Percentiles rank a stretch among this genome's conserved stretches.
Evolutionary conservation across 2,329 filamentous ascomycete genomes (phyloP).

Genomic region (Hymenoscyphus infarciens): DNA sequence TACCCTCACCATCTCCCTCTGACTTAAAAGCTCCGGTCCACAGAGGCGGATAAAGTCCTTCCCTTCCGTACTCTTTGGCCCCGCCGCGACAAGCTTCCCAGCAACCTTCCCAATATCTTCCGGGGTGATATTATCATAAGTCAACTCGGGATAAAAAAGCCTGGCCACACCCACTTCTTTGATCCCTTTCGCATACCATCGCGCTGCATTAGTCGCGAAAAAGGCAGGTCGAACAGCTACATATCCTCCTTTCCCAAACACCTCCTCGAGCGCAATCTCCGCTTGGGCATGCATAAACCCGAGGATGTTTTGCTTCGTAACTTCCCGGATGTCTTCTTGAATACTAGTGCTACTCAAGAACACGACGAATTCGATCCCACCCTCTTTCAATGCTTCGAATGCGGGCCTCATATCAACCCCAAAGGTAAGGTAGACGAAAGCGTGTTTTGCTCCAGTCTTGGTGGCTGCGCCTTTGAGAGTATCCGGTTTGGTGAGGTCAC

Average conservation of each 20-base stretch:
- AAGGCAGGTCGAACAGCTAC: constrained; percentile 41
- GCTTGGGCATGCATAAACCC: constrained; percentile 42
- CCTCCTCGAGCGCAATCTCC: constrained; percentile 42
- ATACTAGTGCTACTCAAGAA: constrained; percentile 44
- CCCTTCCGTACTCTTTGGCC: too few species aligned
- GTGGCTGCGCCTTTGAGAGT: constrained; percentile 41
- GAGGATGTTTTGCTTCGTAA: constrained; percentile 36
- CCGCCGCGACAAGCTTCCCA: too few species aligned
- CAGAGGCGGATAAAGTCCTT: too few species aligned
- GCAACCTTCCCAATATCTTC: too few species aligned
- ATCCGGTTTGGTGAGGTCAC: constrained; percentile 43
- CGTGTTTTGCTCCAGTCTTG: constrained; percentile 41
- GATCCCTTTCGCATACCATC: too few species aligned
- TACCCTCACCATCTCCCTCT: too few species aligned
- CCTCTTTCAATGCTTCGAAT: constrained; percentile 42
- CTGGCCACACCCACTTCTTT: too few species aligned
- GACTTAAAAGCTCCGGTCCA: too few species aligned
- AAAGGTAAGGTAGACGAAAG: constrained; percentile 45
- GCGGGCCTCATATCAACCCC: constrained; percentile 38
- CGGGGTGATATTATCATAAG: too few species aligned
- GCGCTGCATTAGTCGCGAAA: constrained; percentile 42
- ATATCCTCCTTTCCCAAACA: constrained; percentile 39
- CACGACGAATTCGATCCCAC: constrained; percentile 44
- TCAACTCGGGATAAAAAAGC: too few species aligned
- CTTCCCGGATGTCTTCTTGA: constrained; percentile 27